A percentile compares a stretch with the other conserved stretches of the same genome.
phyloP scores from a whole-genome alignment of 2,329 filamentous ascomycete species.

The Colletotrichum godetiae region DNA sequence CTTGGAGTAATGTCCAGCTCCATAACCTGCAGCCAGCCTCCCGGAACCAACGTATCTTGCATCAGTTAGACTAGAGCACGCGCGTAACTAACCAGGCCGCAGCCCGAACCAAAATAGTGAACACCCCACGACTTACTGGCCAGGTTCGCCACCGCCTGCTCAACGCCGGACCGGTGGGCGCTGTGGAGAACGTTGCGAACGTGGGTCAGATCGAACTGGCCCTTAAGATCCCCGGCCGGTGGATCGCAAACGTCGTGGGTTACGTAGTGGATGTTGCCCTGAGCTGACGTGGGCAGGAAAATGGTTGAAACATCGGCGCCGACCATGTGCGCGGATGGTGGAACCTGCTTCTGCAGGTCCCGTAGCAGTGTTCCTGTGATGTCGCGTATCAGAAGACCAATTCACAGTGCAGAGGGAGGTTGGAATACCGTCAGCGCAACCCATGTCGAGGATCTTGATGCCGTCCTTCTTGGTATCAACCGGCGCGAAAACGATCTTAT shows the following conservation, averaged over 20 bases:
- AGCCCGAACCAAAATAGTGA: background rate
- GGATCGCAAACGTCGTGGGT: slow-evolving; percentile 29
- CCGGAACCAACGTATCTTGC: slow-evolving; percentile 29
- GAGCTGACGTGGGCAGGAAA: slow-evolving; percentile 23
- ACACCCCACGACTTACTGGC: background rate
- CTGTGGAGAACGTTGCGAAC: slow-evolving; percentile 30
- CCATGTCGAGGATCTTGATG: slow-evolving; percentile 34
- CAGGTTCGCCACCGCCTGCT: slow-evolving; percentile 20
- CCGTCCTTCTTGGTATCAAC: slow-evolving; percentile 26
- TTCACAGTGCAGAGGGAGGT: background rate
- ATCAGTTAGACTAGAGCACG: background rate
- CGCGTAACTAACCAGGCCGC: background rate
- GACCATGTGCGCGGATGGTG: slow-evolving; percentile 32
- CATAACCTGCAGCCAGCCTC: slow-evolving; percentile 34
- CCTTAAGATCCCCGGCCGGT: slow-evolving; percentile 1
- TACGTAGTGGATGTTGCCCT: slow-evolving; percentile 33
- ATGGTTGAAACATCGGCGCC: slow-evolving; percentile 30
- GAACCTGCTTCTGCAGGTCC: slow-evolving; percentile 34
- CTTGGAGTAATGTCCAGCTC: background rate
- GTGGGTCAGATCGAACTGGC: slow-evolving; percentile 25
- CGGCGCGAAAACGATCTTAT: slow-evolving; percentile 31
- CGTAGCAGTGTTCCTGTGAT: slow-evolving; percentile 31
- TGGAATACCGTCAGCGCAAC: slow-evolving; percentile 35
- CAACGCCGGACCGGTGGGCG: slow-evolving; percentile 5
- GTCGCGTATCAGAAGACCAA: background rate